Base-by-base conservation (phyloP, 495 filamentous ascomycete species). In the Penicillium mononematosum region DNA sequence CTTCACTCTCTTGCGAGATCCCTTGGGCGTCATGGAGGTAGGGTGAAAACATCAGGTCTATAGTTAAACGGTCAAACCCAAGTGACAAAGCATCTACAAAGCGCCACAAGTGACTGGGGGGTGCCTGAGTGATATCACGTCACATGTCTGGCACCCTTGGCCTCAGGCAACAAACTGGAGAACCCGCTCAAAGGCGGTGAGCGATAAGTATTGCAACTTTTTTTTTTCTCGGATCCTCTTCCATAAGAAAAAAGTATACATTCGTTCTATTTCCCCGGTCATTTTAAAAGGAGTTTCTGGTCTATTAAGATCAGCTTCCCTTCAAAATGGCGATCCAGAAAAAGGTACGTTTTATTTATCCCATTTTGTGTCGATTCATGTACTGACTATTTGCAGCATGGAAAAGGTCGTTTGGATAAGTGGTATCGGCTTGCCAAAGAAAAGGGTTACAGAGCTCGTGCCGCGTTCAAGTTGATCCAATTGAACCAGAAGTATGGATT, bases 401-500 rank as follows among this genome's bases (percentile, higher is more conserved):
- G 92, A 78, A 99, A 99, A 82, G 94, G 94, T 72, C 93, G 94
- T 82, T 85, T 98, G 58, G 94, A 98, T 79, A 97, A 98, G 78
- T 98, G 92, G 91, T 89, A 89, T 76, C 88, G 88, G 65, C 83
- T 99, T 59, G 95, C 94, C 57, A 98, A 98, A 72, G 94, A 99
- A 72, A 98, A 98, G 75, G 94, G 95, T 50, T 99, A 99, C 76
- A 79, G 94, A 63, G 95, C 94, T 41, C 83, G 94, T 76, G 92
- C 94, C 63, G 94, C 94, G 8, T 99, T 99, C 85, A 99, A 99
- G 78, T 73, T 99, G 61, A 92, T 99, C 54, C 94, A 99, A 70
- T 80, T 99, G 63, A 99, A 99, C 78, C 96, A 96, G 76, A 98
- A 96, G 67, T 98, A 95, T 86, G 87, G 90, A 58, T 98, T 99